Base-by-base conservation (phyloP, 1,284 basidiomycete genomes). In the Taiwanofungus camphoratus region DNA sequence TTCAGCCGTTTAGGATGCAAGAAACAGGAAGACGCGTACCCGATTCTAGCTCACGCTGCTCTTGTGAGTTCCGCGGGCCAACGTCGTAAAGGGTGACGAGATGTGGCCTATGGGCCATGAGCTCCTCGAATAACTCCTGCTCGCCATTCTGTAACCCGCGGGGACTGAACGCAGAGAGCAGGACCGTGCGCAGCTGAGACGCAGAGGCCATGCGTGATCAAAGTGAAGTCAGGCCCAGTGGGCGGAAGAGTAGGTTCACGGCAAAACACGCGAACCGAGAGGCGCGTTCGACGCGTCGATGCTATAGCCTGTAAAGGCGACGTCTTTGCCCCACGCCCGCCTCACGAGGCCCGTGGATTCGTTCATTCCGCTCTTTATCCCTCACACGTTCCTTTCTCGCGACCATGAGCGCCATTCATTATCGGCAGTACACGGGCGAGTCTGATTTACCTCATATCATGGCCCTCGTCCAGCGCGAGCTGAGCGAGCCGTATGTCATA, bases 401-500 rank as follows among this genome's bases (percentile, higher is more conserved):
- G 39, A 44, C 38, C 46, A 47, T 43, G 44, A 21, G 19, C 20
- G 9, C 41, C 38, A 80, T 92, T 51, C 56, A 69, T 38, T 89
- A 90, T 65, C 71, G 81, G 51, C 76, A 74, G 53, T 92, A 92
- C 64, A 56, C 65, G 41, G 86, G 86, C 54, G 87, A 90, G 64
- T 69, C 75, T 16, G 90, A 93, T 65, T 71, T 94, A 45, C 77
- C 79, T 7, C 77, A 80, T 53, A 83, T 94, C 56, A 89, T 92
- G 77, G 70, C 77, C 26, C 76, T 96, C 49, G 87, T 94, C n/a
- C 87, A 93, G 68, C 83, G 76, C 57, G 92, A 94, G 67, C 78
- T 96, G 60, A 92, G 88, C 55, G 94, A 98, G 66, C 95, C 94
- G 27, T 98, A 92, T 68, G 92, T 95, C 46, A 84, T 93, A 41